These are phyloP conservation scores for Jacaranda mimosifolia DNA, from an alignment of 257 asterid species.

Conservation along the genomic window DNA sequence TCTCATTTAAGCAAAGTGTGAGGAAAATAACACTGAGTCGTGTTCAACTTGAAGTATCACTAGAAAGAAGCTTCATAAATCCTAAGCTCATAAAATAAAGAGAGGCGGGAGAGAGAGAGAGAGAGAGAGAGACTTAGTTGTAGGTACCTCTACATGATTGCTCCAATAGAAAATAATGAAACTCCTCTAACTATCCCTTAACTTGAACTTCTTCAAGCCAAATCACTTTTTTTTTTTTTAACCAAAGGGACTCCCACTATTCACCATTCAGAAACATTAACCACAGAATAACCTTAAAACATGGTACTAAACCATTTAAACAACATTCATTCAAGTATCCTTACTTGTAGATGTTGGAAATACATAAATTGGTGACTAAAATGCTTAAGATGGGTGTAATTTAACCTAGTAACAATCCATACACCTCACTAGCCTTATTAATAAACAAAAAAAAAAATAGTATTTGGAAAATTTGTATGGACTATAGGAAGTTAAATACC, in stretches of 20 bases:
- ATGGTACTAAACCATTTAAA: not conserved
- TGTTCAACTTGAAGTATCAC: not conserved
- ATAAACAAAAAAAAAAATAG: not conserved
- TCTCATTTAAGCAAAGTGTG: not conserved
- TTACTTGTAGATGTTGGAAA: not conserved
- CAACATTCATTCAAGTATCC: not conserved
- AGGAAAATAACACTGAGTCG: too few species aligned
- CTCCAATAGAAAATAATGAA: not conserved
- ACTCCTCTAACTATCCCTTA: not conserved
- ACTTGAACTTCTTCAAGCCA: not conserved
- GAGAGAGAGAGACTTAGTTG: too few species aligned
- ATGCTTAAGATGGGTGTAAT: not conserved
- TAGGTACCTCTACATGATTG: not conserved
- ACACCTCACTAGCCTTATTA: not conserved
- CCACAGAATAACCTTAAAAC: not conserved
- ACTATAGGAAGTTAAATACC: not conserved
- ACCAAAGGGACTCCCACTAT: not conserved
- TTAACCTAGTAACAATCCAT: not conserved
- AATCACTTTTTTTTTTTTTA: not conserved
- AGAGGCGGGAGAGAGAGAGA: too few species aligned
- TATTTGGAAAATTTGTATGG: not conserved
- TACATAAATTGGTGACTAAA: not conserved
- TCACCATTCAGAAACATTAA: not conserved
- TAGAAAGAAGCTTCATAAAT: not conserved
- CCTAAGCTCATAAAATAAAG: not conserved